Conservation (phyloP, 805 yeast genomes). For the Lipomyces sp. region DNA sequence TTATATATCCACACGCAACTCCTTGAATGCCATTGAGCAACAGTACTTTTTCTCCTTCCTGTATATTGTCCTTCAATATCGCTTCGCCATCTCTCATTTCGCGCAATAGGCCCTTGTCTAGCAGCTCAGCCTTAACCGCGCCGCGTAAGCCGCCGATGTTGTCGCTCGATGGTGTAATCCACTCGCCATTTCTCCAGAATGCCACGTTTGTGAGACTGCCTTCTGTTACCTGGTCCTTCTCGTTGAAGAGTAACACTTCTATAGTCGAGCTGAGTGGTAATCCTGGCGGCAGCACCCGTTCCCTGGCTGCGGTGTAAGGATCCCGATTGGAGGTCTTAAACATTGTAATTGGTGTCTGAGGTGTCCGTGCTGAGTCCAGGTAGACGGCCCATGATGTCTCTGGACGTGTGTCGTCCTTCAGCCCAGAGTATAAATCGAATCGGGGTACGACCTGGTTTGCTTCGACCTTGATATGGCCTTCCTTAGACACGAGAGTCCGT, state of each 20-base stretch:
- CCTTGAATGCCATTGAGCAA: constrained; percentile 86
- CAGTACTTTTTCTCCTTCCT: constrained; percentile 69
- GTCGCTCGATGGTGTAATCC: constrained; percentile 81
- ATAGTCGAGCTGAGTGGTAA: constrained; percentile 23
- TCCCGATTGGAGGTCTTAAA: constrained; percentile 81
- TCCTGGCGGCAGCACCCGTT: constrained; percentile 49
- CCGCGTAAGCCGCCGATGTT: constrained; percentile 83
- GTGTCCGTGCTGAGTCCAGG: constrained; percentile 58
- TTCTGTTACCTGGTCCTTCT: constrained; percentile 67
- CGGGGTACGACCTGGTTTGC: constrained; percentile 11
- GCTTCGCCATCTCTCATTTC: constrained; percentile 47
- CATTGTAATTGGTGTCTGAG: constrained; percentile 76
- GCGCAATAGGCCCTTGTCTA: constrained; percentile 55
- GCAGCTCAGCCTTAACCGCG: constrained; percentile 68
- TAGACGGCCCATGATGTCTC: constrained; percentile 61
- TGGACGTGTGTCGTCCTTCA: constrained; percentile 23
- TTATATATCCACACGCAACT: constrained; percentile 50
- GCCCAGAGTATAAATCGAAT: constrained; percentile 30
- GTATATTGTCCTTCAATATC: constrained; percentile 53
- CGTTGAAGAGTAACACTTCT: constrained; percentile 78
- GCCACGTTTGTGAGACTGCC: constrained; percentile 86
- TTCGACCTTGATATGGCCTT: constrained; percentile 27
- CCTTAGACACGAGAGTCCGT: constrained; percentile 20
- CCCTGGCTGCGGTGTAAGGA: constrained; percentile 66
- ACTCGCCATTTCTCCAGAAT: constrained; percentile 55